Evolutionary conservation across 139 green algal species (phyloP), one percentile per base, ranked within the genome.

Genomic region (Cymbomonas tetramitiformis): DNA sequence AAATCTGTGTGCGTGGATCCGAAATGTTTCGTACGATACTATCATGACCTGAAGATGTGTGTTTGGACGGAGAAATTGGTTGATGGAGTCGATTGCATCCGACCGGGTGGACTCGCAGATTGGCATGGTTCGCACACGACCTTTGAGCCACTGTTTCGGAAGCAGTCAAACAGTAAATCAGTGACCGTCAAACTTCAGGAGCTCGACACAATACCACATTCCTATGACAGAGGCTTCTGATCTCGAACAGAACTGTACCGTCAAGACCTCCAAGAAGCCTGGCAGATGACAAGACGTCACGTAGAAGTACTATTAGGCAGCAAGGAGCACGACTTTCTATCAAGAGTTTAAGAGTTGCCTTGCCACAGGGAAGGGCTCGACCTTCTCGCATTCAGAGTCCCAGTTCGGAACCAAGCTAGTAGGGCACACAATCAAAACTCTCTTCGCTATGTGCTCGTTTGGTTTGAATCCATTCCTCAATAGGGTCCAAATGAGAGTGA

Each of bases 21-120:
- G 71, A 77, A 99, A 97, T 0, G 92, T 99, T 72, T 99, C 92
- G 69, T 98, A 99, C 21, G 73, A 87, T 15, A 96, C 65, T 32
- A 78, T 78, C 29, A 78, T 53, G 19, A 78, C 60, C 57, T 78
- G 64, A 2, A 46, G 25, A 4, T 25, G 26, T 36, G 30, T 9
- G n/a, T 26, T 12, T 36, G 38, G 21, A 38, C 33, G 21, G 32
- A 78, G 38, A 32, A 79, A 79, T 12, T 33, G 5, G 12, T 57
- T 53, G 30, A 98, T 84, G 60, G 71, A 70, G 19, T 61, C 46
- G 2, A 86, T 69, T n/a, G 90, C 90, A 28, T 97, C 88, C 10
- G 94, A 86, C 0, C 83, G 60, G 6, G 64, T 82, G 5, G 78
- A 74, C 74, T 96, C 90, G 55, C 78, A 88, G 36, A 98, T 71